Percentiles rank a stretch among this genome's conserved stretches.
Evolutionary conservation across 2,329 filamentous ascomycete species (phyloP).

Genomic region (Blumeriella jaapii): DNA sequence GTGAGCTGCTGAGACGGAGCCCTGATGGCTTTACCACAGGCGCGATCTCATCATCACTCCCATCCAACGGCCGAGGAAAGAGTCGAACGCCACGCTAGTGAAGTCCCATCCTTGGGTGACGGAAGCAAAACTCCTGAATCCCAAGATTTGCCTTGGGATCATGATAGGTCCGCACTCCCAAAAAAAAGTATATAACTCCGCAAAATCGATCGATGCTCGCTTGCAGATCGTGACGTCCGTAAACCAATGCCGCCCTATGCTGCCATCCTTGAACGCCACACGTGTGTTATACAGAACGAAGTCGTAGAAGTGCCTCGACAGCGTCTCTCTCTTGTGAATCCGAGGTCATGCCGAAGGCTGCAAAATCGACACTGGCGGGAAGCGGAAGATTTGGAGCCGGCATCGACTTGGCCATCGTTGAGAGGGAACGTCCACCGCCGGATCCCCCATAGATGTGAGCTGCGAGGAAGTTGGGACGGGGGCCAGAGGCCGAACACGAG

Average conservation of each 20-base stretch:
- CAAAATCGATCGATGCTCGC: constrained; percentile 26
- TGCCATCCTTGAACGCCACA: constrained; percentile 22
- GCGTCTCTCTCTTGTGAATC: constrained; percentile 71
- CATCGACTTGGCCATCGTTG: constrained; percentile 24
- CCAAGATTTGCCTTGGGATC: no score
- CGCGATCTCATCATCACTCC: constrained; percentile 21
- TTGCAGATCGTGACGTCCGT: constrained; percentile 25
- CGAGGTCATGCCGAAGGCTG: constrained; percentile 31
- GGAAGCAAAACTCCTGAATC: no score
- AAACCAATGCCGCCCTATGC: constrained; percentile 17
- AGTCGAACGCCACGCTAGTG: constrained; percentile 16
- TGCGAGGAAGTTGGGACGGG: constrained; percentile 36
- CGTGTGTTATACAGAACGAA: constrained; percentile 58
- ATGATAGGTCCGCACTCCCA: constrained; percentile 12
- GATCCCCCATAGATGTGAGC: constrained; percentile 35
- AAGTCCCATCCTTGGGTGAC: constrained; percentile 18
- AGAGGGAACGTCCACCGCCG: constrained; percentile 26
- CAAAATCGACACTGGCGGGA: constrained; percentile 39
- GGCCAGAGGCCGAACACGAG: constrained; percentile 47
- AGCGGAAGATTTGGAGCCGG: constrained; percentile 15
- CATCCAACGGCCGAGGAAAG: constrained; percentile 14
- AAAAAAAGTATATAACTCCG: constrained; percentile 18
- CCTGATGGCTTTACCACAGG: constrained; percentile 25
- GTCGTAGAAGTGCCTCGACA: constrained; percentile 66
- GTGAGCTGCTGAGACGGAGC: constrained; percentile 19